Evolutionary conservation across 140 eudicot genomes (phyloP).

Genomic region (Flaveria floridana): DNA sequence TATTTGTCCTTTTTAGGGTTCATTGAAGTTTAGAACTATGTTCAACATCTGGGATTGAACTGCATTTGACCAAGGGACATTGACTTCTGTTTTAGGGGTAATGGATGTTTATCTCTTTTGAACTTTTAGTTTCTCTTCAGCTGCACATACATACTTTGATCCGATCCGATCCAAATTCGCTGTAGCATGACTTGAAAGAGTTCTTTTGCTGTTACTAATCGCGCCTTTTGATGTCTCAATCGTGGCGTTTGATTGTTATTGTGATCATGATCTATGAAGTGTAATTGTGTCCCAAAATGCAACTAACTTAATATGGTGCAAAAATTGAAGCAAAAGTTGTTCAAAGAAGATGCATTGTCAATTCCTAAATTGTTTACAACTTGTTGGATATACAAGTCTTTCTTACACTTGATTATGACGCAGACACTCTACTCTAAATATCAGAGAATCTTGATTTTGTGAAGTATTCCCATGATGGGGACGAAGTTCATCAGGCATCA

Average conservation of each 20-base stretch:
- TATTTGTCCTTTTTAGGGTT: slow-evolving; percentile 19
- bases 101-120: slow-evolving; percentile 4
- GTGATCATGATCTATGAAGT: slow-evolving; percentile 2
- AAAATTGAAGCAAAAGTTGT: background rate
- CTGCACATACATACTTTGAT: background rate
- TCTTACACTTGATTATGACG: slow-evolving; percentile 24
- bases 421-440: slow-evolving; percentile 18
- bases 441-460: background rate
- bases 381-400: background rate
- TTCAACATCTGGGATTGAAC: slow-evolving; percentile 31
- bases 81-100: slow-evolving; percentile 26
- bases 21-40: slow-evolving; percentile 23
- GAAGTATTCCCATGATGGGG: slow-evolving; percentile 47
- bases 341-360: slow-evolving; percentile 13
- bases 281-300: background rate
- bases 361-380: background rate
- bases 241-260: background rate
- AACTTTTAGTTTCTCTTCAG: background rate
- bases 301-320: background rate
- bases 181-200: background rate
- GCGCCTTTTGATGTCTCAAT: background rate
- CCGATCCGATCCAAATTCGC: background rate
- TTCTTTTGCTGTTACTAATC: background rate
- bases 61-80: slow-evolving; percentile 27
- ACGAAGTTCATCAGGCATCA: slow-evolving; percentile 65